Evolutionary conservation across 805 yeast genomes (phyloP).

Genomic region (Zygoascus tannicola): DNA sequence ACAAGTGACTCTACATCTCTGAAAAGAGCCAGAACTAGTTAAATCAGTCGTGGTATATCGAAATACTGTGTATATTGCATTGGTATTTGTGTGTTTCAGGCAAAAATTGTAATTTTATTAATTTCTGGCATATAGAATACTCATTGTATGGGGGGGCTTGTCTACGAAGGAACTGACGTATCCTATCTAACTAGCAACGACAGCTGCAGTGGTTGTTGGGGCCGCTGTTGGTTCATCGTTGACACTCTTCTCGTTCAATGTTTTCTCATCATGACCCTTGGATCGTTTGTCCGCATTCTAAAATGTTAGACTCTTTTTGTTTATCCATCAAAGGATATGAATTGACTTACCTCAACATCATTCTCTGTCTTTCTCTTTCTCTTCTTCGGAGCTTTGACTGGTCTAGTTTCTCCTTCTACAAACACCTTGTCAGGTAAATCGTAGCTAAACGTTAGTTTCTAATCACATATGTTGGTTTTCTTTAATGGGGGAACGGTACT

Average conservation of each 20-base stretch:
- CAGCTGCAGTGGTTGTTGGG: conserved; percentile 1
- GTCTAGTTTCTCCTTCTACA: conserved; percentile 68
- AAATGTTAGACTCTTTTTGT: too few relatives aligned
- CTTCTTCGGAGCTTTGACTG: conserved; percentile 49
- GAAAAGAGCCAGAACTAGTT: background rate
- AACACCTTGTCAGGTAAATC: conserved; percentile 83
- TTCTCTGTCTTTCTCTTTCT: conserved; percentile 32
- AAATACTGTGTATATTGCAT: too few relatives aligned
- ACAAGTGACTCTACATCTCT: background rate
- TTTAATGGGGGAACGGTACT: conserved; percentile 6
- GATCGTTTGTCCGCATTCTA: conserved; percentile 1
- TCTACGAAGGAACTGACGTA: too few relatives aligned
- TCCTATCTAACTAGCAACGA: background rate
- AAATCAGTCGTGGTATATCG: too few relatives aligned
- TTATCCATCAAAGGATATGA: too few relatives aligned
- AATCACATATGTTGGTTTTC: background rate
- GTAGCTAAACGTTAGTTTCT: conserved; percentile 25
- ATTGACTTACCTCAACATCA: background rate
- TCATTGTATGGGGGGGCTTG: too few relatives aligned
- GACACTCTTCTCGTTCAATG: too few relatives aligned
- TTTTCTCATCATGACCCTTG: background rate
- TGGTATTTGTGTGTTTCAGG: too few relatives aligned
- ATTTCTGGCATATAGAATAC: too few relatives aligned
- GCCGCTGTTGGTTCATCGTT: background rate
- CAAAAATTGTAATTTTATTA: too few relatives aligned